Percentiles rank a stretch among this genome's conserved stretches.
Conservation (phyloP, 2,329 filamentous ascomycete genomes). For the Monilinia vaccinii-corymbosi region DNA sequence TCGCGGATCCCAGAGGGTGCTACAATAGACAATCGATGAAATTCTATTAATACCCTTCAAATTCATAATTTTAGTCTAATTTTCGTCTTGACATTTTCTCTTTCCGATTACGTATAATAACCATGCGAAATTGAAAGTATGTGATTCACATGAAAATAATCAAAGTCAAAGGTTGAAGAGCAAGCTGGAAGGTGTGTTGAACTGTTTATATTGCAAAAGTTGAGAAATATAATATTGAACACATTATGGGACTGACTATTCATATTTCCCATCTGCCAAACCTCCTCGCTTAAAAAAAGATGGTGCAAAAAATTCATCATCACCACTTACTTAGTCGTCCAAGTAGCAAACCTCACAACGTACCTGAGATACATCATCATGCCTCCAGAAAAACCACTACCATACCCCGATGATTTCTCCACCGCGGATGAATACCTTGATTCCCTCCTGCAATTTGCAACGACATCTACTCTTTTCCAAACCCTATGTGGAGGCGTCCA, state of each 20-base stretch:
- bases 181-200: neutral
- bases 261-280: neutral
- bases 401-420: conserved; percentile 41
- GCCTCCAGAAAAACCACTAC: conserved; percentile 24
- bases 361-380: conserved; percentile 11
- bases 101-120: neutral
- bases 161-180: neutral
- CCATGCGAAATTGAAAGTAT: neutral
- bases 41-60: neutral
- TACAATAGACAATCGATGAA: neutral
- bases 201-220: neutral
- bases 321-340: too few relatives aligned
- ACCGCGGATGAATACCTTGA: conserved; percentile 70
- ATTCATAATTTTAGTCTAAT: neutral
- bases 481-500: conserved; percentile 96
- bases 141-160: neutral
- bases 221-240: neutral
- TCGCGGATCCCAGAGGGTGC: neutral
- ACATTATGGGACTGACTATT: neutral
- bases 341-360: neutral
- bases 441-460: conserved; percentile 66
- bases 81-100: neutral
- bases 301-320: neutral
- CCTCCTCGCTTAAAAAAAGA: conserved; percentile 1
- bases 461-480: conserved; percentile 66